Conservation (phyloP, 2,329 filamentous ascomycete species). For the Trichoderma sp. region DNA sequence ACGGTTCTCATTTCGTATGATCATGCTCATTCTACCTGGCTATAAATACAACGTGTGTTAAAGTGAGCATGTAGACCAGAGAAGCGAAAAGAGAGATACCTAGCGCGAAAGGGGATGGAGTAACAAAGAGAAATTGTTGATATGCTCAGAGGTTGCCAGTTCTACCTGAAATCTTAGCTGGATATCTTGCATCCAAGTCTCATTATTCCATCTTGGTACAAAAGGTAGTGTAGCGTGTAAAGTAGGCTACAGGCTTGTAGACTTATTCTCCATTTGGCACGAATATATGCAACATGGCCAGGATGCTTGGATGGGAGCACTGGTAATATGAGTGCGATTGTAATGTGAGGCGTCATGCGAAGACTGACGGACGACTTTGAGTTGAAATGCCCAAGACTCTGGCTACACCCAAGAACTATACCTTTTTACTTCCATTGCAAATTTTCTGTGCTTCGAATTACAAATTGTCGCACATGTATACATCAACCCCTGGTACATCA, state of each 20-base stretch:
- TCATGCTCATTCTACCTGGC: neutral
- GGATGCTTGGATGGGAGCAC: neutral
- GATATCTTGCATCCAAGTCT: neutral
- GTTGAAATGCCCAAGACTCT: neutral
- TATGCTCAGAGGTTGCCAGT: no score
- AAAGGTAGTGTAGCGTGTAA: neutral
- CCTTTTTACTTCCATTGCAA: no score
- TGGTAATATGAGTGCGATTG: no score
- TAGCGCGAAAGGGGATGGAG: neutral
- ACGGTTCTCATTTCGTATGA: neutral
- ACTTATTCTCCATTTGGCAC: neutral
- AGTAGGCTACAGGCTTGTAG: no score
- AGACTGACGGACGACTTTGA: no score
- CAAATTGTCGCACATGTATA: neutral
- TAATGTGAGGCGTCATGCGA: no score
- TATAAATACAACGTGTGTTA: neutral
- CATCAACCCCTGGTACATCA: neutral
- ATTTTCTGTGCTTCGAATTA: neutral
- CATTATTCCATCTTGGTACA: neutral
- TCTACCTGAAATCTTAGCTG: no score
- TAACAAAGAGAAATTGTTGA: neutral
- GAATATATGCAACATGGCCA: neutral
- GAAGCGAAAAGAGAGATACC: neutral
- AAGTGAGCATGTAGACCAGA: neutral
- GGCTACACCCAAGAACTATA: no score